Evolutionary conservation across 2,329 filamentous ascomycete species (phyloP), one percentile per base, ranked within the genome.

Genomic region (Penicillium sp.): DNA sequence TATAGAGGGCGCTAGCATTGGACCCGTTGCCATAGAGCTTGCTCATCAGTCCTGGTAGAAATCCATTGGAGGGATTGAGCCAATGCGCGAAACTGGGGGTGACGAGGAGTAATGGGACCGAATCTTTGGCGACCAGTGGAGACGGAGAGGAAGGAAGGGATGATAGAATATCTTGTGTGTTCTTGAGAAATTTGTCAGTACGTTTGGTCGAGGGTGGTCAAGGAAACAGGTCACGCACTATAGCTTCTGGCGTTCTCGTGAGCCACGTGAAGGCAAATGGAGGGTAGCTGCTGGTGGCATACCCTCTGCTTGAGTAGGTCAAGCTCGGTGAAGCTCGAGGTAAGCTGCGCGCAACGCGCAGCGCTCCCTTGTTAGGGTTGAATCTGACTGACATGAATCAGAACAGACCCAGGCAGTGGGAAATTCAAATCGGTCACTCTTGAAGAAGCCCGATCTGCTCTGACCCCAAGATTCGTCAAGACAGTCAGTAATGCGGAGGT

Each of bases 11-110:
- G n/a, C 56, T 61, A 3, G 37, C 31, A 2, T 54, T 59, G 1
- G 57, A 20, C 11, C 65, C 41, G 17, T 63, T 53, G 11, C 47
- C 50, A 58, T 73, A 71, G 8, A 76, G 52, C 37, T 64, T 66
- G 47, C 66, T 67, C 35, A 77, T 62, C 22, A 71, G 70, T 54
- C 71, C 62, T 35, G 67, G 64, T 4, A 78, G 66, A 41, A 77
- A 76, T 7, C 63, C 47, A 51, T 65, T 62, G 20, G 68, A 57
- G n/a, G 71, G 56, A 51, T 76, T 71, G 45, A 74, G 65, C 75
- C 75, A 78, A 52, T 69, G 65, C 6, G 76, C 74, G 53, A 78
- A 77, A 10, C 65, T 64, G 1, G 76, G 73, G 1, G 76, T 78
- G 41, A 72, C 70, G 50, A 79, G 69, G 22, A 78, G 57, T 39